Conservation (phyloP, 371 early-diverging fungal genomes). For the Mycotypha africana region DNA sequence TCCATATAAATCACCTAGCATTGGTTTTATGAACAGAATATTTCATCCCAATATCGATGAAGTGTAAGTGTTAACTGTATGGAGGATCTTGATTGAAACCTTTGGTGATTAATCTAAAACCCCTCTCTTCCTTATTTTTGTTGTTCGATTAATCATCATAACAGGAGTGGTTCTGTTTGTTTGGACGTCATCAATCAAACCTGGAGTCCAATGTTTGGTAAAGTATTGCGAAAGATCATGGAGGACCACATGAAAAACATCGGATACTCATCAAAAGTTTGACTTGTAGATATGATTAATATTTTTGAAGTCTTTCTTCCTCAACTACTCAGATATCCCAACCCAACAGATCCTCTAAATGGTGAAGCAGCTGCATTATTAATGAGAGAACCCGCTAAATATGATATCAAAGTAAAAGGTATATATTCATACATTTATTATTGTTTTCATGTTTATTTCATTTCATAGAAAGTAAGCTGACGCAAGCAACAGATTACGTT, state of each 20-base stretch:
- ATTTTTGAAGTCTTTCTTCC: slow-evolving; percentile 99
- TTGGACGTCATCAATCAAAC: slow-evolving; percentile 99
- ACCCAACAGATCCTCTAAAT: slow-evolving; percentile 99
- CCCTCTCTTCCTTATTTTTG: background rate
- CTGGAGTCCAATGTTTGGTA: slow-evolving; percentile 99
- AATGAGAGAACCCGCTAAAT: slow-evolving; percentile 90
- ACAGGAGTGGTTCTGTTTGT: slow-evolving; percentile 98
- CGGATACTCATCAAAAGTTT: too few relatives aligned
- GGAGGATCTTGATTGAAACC: too few relatives aligned
- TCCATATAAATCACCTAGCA: slow-evolving; percentile 99
- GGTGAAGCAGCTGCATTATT: slow-evolving; percentile 98
- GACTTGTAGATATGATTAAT: slow-evolving; percentile 93
- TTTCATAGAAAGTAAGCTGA: too few relatives aligned
- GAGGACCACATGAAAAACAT: too few relatives aligned
- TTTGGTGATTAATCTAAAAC: background rate
- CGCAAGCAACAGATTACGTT: slow-evolving; percentile 92
- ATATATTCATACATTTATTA: background rate
- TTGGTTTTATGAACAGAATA: slow-evolving; percentile 99
- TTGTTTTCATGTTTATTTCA: background rate
- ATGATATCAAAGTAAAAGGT: slow-evolving; percentile 95
- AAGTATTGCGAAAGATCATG: background rate
- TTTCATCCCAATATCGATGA: slow-evolving; percentile 99
- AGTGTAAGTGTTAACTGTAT: slow-evolving; percentile 58
- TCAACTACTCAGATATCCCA: slow-evolving; percentile 97
- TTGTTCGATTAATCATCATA: too few relatives aligned